Conservation (phyloP, 768 basidiomycete species). For the Lactifluus pinguis region DNA sequence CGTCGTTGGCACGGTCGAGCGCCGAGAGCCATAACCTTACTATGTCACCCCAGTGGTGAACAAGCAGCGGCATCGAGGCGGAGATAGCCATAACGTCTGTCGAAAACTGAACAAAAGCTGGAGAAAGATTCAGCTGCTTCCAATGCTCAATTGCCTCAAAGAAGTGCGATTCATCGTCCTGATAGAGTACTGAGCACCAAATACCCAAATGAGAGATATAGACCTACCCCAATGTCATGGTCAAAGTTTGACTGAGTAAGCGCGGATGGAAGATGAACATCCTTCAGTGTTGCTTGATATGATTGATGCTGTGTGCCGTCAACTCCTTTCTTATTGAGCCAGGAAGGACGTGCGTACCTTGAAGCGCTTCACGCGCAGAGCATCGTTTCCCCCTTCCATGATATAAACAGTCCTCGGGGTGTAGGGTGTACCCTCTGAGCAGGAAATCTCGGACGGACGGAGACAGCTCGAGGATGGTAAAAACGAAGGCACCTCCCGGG, state of each 20-base stretch:
- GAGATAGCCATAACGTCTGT: conserved; percentile 50
- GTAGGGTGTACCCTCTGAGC: neutral
- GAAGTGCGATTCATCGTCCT: conserved; percentile 79
- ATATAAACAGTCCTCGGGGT: conserved; percentile 11
- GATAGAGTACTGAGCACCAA: neutral
- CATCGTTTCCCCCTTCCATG: conserved; percentile 2
- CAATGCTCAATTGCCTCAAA: conserved; percentile 64
- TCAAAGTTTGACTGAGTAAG: conserved; percentile 45
- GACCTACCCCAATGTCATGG: conserved; percentile 45
- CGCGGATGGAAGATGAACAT: conserved; percentile 63
- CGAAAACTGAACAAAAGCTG: conserved; percentile 65
- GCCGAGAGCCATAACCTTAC: conserved; percentile 54
- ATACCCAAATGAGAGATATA: neutral
- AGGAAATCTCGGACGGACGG: neutral
- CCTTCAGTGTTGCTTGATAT: conserved; percentile 54
- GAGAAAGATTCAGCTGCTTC: conserved; percentile 72
- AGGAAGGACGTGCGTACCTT: conserved; percentile 29
- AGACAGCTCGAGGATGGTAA: neutral
- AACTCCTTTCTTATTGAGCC: neutral
- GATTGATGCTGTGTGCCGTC: conserved; percentile 53
- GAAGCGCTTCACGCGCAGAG: conserved; percentile 39
- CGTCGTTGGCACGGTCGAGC: conserved; percentile 53
- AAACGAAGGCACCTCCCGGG: neutral
- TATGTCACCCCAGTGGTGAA: conserved; percentile 72
- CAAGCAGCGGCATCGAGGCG: conserved; percentile 67